Evolutionary conservation across 1,139 yeast genomes (phyloP).

Genomic region (Candida tetrigidarum): DNA sequence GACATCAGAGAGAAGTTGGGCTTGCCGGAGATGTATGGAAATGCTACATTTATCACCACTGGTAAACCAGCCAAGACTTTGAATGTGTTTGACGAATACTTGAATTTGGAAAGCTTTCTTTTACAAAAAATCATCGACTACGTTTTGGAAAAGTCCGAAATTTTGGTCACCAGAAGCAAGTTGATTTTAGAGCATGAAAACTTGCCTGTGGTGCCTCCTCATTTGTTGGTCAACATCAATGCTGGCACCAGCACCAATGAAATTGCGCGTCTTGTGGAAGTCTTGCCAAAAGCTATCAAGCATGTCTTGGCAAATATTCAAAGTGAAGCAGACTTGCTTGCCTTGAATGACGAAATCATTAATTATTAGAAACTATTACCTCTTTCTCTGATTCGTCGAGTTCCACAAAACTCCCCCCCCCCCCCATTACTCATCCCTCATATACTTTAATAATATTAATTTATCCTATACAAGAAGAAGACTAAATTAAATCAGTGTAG

Average conservation of each 20-base stretch:
- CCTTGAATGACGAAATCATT: slow-evolving; percentile 25
- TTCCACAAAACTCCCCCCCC: no score
- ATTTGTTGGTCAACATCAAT: slow-evolving; percentile 65
- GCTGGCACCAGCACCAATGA: slow-evolving; percentile 60
- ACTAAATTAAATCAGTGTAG: slow-evolving; percentile 3
- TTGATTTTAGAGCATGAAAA: slow-evolving; percentile 74
- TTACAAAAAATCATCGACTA: slow-evolving; percentile 66
- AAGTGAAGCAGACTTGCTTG: slow-evolving; percentile 22
- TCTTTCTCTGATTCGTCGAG: no score
- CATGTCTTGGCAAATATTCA: slow-evolving; percentile 22
- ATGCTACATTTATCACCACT: slow-evolving; percentile 37
- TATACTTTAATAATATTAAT: slow-evolving; percentile 1
- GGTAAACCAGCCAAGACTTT: slow-evolving; percentile 40
- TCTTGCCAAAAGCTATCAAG: slow-evolving; percentile 22
- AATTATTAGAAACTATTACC: slow-evolving; percentile 11
- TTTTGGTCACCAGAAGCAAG: slow-evolving; percentile 72
- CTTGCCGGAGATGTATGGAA: slow-evolving; percentile 55
- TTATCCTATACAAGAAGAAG: no score
- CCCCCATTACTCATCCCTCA: not conserved
- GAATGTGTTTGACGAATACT: slow-evolving; percentile 44
- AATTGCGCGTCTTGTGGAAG: slow-evolving; percentile 30
- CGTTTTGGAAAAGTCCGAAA: slow-evolving; percentile 51
- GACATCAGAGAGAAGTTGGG: slow-evolving; percentile 44
- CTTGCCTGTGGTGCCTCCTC: slow-evolving; percentile 71
- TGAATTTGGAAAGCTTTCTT: slow-evolving; percentile 63